A percentile compares a stretch with the other conserved stretches of the same genome.
Evolutionary conservation across 345 rosid species (phyloP).

Genomic region (Linum lewisii): DNA sequence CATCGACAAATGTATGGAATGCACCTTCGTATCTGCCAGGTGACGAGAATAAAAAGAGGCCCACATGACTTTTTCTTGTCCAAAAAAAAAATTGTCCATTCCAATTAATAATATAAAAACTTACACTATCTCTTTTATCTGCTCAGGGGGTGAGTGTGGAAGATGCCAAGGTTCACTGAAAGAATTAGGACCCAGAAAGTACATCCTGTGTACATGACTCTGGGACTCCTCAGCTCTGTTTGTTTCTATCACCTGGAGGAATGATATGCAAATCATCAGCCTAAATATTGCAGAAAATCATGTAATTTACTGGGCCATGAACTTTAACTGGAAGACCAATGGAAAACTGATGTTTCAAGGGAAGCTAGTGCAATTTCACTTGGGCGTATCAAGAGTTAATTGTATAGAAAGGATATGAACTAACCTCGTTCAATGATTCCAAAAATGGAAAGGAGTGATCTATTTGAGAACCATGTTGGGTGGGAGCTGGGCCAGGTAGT

Average conservation of each 20-base stretch:
- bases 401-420: constrained; percentile 13
- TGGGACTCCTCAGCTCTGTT: constrained; percentile 96
- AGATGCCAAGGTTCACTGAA: constrained; percentile 98
- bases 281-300: constrained; percentile 1
- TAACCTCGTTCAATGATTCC: constrained; percentile 95
- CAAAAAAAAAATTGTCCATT: no score
- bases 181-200: constrained; percentile 93
- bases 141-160: constrained; percentile 88
- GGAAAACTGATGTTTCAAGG: not conserved
- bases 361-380: not conserved
- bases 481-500: constrained; percentile 80
- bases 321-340: not conserved
- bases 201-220: constrained; percentile 94
- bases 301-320: not conserved
- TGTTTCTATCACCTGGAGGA: constrained; percentile 84
- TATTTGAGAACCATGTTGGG: constrained; percentile 83
- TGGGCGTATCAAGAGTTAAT: not conserved
- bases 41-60: constrained; percentile 13
- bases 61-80: no score
- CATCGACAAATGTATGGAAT: constrained; percentile 89
- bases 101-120: constrained; percentile 13
- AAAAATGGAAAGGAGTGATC: constrained; percentile 97
- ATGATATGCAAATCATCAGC: constrained; percentile 13
- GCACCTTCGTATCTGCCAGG: constrained; percentile 81
- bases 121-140: constrained; percentile 95